These are phyloP conservation scores for Arbutus unedo DNA, from an alignment of 148 eudicot genomes.

Conservation along the genomic window DNA sequence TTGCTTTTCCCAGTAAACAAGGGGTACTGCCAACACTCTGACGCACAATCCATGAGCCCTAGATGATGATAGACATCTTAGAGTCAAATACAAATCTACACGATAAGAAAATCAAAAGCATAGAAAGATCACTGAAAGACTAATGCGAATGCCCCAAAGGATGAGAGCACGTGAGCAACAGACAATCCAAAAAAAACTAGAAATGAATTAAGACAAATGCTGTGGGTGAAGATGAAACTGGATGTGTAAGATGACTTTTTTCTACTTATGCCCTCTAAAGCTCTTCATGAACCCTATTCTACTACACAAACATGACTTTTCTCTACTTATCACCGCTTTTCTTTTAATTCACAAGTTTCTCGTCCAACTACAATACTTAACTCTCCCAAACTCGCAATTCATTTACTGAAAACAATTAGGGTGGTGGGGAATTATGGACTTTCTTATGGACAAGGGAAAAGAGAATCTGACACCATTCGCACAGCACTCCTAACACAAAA, in stretches of 20 bases:
- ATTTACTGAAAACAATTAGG: no score
- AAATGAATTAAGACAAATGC: background rate
- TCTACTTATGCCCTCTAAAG: no score
- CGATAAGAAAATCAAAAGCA: background rate
- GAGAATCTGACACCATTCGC: no score
- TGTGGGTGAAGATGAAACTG: background rate
- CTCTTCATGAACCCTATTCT: no score
- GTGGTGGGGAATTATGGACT: no score
- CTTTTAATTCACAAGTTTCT: no score
- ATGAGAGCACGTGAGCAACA: background rate
- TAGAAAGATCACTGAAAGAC: background rate
- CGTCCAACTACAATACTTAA: no score
- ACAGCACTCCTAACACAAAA: no score
- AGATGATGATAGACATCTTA: conserved; percentile 25
- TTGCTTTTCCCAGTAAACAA: conserved; percentile 88
- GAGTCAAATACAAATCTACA: background rate
- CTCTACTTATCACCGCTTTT: no score
- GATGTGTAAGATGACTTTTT: background rate
- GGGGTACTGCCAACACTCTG: conserved; percentile 99
- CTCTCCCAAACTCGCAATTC: no score
- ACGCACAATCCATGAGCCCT: conserved; percentile 99
- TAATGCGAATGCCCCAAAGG: background rate
- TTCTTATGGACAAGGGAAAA: no score
- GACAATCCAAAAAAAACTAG: background rate
- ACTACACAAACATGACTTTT: no score